Evolutionary conservation across 2,329 filamentous ascomycete species (phyloP).

Genomic region (Microdochium nivale): DNA sequence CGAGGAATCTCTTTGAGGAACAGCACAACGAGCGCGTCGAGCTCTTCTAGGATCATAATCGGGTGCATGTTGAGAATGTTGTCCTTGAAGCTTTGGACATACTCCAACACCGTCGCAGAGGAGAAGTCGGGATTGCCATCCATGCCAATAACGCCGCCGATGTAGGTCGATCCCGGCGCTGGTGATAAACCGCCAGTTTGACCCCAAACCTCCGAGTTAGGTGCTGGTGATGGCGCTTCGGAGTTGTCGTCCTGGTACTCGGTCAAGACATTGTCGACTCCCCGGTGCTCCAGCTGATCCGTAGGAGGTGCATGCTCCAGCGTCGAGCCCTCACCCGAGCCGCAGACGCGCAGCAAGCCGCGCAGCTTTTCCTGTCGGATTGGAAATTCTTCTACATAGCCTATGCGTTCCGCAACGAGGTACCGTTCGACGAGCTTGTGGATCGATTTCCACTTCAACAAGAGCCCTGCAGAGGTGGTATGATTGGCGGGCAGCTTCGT

Average conservation of each 20-base stretch:
- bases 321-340: constrained; percentile 61
- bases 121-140: constrained; percentile 48
- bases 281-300: constrained; percentile 27
- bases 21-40: constrained; percentile 42
- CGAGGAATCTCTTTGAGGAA: constrained; percentile 37
- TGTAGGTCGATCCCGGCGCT: constrained; percentile 24
- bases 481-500: constrained; percentile 76
- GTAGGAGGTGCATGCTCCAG: constrained; percentile 43
- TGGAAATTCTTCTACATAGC: constrained; percentile 61
- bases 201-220: constrained; percentile 48
- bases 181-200: constrained; percentile 44
- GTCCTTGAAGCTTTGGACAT: constrained; percentile 49
- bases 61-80: constrained; percentile 60
- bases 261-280: constrained; percentile 21
- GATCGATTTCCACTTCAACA: constrained; percentile 67
- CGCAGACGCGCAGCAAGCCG: constrained; percentile 67
- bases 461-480: constrained; percentile 78
- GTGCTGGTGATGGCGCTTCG: constrained; percentile 44
- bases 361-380: constrained; percentile 67
- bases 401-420: constrained; percentile 39
- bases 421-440: constrained; percentile 48
- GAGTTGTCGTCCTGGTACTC: constrained; percentile 34
- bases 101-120: constrained; percentile 37
- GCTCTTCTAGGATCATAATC: constrained; percentile 44
- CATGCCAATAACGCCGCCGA: constrained; percentile 26